Base-by-base conservation (phyloP, 257 asterid genomes). In the Solanum chilense region DNA sequence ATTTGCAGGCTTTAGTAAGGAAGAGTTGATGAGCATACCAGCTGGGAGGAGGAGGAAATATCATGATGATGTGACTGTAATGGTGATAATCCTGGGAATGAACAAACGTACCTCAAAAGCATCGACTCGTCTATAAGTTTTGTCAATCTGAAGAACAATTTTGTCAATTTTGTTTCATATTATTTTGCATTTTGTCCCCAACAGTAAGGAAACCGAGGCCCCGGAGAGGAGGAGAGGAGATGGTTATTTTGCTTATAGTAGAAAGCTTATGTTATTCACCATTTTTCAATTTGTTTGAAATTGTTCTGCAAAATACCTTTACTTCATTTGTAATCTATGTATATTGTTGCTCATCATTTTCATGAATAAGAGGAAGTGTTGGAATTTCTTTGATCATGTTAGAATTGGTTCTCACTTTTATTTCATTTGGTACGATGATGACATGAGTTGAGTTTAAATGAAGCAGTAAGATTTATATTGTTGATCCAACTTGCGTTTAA, bases 1-100 rank as follows among this genome's bases (percentile, higher is more conserved):
- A 62, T 88, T 88, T 90, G 33, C 93, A 96, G 98, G 98, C 82
- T 93, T 96, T 85, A 96, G 97, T n/a, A 91, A 91, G 93, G 98
- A 94, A 86, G 99, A 96, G 92, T 91, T 96, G 90, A 93, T 92
- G 97, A 94, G 93, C 73, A 91, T 94, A 89, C 98, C 99, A 35
- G 98, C 96, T 83, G 99, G 98, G 85, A 93, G 97, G 87, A 92
- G 98, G 75, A 91, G 98, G 77, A 94, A 94, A 88, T 96, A 96
- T 88, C 99, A 96, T 5, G 98, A 96, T 23, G 99, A 96, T 75
- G 96, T 95, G 7, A 94, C 99, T 6, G 98, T 94, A 23, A 94
- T 96, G 21, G 99, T 96, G 60, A 91, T 96, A 11, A 90, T 95
- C 41, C 90, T 96, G 39, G 98, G 98, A 74, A 91, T 95, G 86